Percentiles rank a stretch among this genome's conserved stretches.
Conservation (phyloP, 2,329 filamentous ascomycete species). For the Chaetomium strumarium region DNA sequence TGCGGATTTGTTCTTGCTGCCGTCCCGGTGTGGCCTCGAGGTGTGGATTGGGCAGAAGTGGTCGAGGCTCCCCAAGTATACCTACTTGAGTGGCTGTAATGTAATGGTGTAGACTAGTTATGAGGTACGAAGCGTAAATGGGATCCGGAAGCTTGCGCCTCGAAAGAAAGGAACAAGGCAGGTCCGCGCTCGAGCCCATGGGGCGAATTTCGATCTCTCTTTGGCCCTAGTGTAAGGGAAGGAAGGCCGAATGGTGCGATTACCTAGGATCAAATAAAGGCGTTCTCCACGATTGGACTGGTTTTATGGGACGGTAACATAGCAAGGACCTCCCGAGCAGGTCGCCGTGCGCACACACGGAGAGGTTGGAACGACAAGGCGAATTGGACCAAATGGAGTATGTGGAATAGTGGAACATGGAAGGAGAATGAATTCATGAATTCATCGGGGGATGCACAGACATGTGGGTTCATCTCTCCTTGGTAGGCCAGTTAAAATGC, state of each 20-base stretch:
- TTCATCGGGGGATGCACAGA: slow-evolving; percentile 15
- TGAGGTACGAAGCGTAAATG: neutral
- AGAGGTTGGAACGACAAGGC: neutral
- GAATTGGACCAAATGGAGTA: slow-evolving; percentile 6
- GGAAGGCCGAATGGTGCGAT: slow-evolving; percentile 13
- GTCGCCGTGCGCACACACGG: neutral
- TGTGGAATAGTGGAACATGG: slow-evolving; percentile 9
- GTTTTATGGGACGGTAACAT: slow-evolving; percentile 11
- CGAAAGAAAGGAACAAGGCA: slow-evolving; percentile 5
- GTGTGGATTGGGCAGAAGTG: neutral
- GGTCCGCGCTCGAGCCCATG: slow-evolving; percentile 10
- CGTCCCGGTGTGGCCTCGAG: no score
- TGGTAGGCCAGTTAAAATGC: slow-evolving; percentile 13
- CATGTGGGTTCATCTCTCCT: slow-evolving; percentile 16
- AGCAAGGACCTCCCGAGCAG: neutral
- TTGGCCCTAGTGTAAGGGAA: neutral
- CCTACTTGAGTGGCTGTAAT: no score
- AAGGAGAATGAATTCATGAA: neutral
- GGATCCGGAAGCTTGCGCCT: slow-evolving; percentile 3
- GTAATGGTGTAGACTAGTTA: neutral
- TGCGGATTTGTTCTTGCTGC: no score
- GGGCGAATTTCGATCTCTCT: slow-evolving; percentile 6
- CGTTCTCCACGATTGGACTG: slow-evolving; percentile 17
- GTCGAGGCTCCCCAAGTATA: no score
- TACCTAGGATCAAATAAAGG: slow-evolving; percentile 9